Evolutionary conservation across 768 basidiomycete genomes (phyloP).

Genomic region (Xerocomus brunneocitrinus): DNA sequence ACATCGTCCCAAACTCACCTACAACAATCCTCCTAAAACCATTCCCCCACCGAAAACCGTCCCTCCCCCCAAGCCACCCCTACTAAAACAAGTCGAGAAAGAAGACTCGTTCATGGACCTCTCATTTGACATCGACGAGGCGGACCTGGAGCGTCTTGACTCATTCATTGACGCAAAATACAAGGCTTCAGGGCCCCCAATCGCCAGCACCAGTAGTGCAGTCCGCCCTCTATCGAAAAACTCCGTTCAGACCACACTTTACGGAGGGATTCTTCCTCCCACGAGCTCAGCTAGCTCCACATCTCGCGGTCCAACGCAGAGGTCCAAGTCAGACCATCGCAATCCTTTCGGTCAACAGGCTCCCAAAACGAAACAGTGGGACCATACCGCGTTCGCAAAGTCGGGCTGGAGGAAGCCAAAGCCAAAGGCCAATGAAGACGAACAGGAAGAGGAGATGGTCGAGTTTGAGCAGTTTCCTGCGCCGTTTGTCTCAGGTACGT

Average conservation of each 20-base stretch:
- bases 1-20: conserved; percentile 28
- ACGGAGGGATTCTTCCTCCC: conserved; percentile 50
- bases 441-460: conserved; percentile 53
- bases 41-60: conserved; percentile 8
- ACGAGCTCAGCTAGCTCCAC: conserved; percentile 23
- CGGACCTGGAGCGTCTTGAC: conserved; percentile 52
- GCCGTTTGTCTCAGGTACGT: conserved; percentile 66
- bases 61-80: conserved; percentile 16
- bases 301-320: conserved; percentile 35
- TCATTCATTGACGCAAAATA: conserved; percentile 47
- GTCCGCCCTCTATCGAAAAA: conserved; percentile 29
- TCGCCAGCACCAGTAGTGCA: conserved; percentile 35
- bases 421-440: conserved; percentile 47
- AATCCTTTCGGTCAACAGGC: conserved; percentile 50
- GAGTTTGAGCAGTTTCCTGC: conserved; percentile 86
- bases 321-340: conserved; percentile 38
- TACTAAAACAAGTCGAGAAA: conserved; percentile 22
- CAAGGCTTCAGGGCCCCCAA: conserved; percentile 35
- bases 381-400: conserved; percentile 83
- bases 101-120: conserved; percentile 50
- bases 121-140: conserved; percentile 53
- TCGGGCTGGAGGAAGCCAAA: conserved; percentile 60
- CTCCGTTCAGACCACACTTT: conserved; percentile 62
- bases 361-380: conserved; percentile 81
- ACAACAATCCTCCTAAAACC: conserved; percentile 10